phyloP scores from a whole-genome alignment of 1,284 basidiomycete species.

The Ustilago nuda region DNA sequence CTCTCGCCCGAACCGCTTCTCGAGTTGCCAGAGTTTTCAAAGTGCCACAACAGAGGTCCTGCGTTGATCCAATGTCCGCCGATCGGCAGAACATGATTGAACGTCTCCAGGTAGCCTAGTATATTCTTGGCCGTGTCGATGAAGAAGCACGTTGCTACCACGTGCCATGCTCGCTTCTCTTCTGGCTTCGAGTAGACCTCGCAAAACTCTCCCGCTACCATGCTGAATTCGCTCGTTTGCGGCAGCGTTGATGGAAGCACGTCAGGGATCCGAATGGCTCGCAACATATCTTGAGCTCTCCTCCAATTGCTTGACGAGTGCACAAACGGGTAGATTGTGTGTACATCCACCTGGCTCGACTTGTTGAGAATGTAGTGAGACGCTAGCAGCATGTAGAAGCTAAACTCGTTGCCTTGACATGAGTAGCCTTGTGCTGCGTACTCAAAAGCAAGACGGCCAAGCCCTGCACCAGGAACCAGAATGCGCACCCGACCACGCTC shows the following conservation, averaged over 20 bases:
- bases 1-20: conserved; percentile 18
- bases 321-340: conserved; percentile 64
- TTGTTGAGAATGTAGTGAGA: conserved; percentile 68
- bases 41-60: conserved; percentile 96
- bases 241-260: conserved; percentile 59
- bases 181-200: conserved; percentile 70
- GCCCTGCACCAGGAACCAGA: conserved; percentile 66
- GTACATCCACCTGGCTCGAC: conserved; percentile 42
- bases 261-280: conserved; percentile 61
- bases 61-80: conserved; percentile 65
- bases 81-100: conserved; percentile 60
- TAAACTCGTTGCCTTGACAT: conserved; percentile 68
- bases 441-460: conserved; percentile 65
- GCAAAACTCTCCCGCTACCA: conserved; percentile 68
- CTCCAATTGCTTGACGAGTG: conserved; percentile 66
- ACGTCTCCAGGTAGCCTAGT: conserved; percentile 64
- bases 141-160: conserved; percentile 95
- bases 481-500: conserved; percentile 45
- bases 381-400: conserved; percentile 67
- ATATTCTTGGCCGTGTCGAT: conserved; percentile 81
- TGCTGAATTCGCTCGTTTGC: conserved; percentile 62
- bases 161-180: conserved; percentile 84
- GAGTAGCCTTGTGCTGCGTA: conserved; percentile 58
- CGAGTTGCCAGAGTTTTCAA: conserved; percentile 79
- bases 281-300: conserved; percentile 58